Conservation (phyloP, 2,329 filamentous ascomycete species). For the Blumeria graminis region DNA sequence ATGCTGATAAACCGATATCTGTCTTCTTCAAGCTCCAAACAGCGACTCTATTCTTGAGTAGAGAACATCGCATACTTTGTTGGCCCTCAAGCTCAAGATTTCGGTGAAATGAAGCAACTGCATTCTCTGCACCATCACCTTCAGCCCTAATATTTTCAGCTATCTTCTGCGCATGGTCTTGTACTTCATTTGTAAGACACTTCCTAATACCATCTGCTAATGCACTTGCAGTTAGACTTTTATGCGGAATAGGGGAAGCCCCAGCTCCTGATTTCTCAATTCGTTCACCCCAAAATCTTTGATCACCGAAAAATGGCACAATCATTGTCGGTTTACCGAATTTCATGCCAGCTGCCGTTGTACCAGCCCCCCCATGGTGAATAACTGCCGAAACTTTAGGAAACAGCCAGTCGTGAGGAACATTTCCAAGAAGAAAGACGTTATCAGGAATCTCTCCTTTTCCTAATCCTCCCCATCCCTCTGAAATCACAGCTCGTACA, state of each 20-base stretch:
- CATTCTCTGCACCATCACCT: constrained; percentile 45
- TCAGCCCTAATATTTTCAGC: constrained; percentile 34
- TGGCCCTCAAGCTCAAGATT: constrained; percentile 27
- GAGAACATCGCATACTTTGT: constrained; percentile 38
- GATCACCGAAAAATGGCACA: constrained; percentile 59
- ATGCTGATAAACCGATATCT: constrained; percentile 31
- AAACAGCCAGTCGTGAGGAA: constrained; percentile 57
- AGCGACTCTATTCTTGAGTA: constrained; percentile 36
- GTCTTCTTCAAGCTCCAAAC: constrained; percentile 41
- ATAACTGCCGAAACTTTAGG: constrained; percentile 40
- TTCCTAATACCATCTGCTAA: constrained; percentile 47
- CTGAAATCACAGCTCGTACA: constrained; percentile 46
- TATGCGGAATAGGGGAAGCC: constrained; percentile 42
- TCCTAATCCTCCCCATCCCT: constrained; percentile 53
- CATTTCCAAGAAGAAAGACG: constrained; percentile 49
- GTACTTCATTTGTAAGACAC: constrained; percentile 36
- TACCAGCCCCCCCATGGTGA: constrained; percentile 58
- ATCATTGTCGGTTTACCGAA: constrained; percentile 50
- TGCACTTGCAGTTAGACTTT: constrained; percentile 35
- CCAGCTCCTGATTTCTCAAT: constrained; percentile 38
- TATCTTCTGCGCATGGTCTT: constrained; percentile 30
- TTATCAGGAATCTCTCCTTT: constrained; percentile 33
- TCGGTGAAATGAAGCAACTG: constrained; percentile 40
- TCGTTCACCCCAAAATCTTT: constrained; percentile 56
- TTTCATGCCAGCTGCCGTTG: constrained; percentile 49